These are phyloP conservation scores for Solanum hybrid DNA, from an alignment of 305 asterid genomes.

Conservation along the genomic window DNA sequence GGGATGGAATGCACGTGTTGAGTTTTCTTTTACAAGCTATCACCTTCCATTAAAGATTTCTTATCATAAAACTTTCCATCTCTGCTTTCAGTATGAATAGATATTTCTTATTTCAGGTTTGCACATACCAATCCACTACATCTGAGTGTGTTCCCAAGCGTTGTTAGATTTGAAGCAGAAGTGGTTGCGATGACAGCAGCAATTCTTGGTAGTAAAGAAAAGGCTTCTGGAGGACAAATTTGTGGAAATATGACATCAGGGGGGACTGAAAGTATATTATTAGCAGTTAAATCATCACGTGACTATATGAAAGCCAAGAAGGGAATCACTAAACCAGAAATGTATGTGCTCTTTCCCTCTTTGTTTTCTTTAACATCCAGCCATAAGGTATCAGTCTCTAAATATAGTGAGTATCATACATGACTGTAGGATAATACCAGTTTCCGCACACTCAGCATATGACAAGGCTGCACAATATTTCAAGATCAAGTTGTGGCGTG, in stretches of 20 bases:
- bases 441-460: slow-evolving; percentile 96
- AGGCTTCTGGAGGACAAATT: slow-evolving; percentile 68
- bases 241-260: slow-evolving; percentile 99
- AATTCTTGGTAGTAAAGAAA: slow-evolving; percentile 83
- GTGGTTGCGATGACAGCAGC: slow-evolving; percentile 95
- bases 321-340: slow-evolving; percentile 86
- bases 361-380: slow-evolving; percentile 3
- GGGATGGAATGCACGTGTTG: not conserved
- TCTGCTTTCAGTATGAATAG: not conserved
- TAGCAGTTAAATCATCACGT: slow-evolving; percentile 89
- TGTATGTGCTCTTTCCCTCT: slow-evolving; percentile 29
- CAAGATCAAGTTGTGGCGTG: slow-evolving; percentile 90
- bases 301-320: slow-evolving; percentile 82
- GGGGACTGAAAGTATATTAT: slow-evolving; percentile 92
- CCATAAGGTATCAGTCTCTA: slow-evolving; percentile 8
- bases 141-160: slow-evolving; percentile 86
- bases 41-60: not conserved
- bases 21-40: not conserved
- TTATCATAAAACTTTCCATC: not conserved
- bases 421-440: slow-evolving; percentile 80
- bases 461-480: slow-evolving; percentile 99
- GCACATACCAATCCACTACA: slow-evolving; percentile 97
- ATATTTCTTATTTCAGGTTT: slow-evolving; percentile 52
- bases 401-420: slow-evolving; percentile 17
- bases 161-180: slow-evolving; percentile 86